phyloP scores from a whole-genome alignment of 2,329 filamentous ascomycete genomes.

The Fusarium sp. region DNA sequence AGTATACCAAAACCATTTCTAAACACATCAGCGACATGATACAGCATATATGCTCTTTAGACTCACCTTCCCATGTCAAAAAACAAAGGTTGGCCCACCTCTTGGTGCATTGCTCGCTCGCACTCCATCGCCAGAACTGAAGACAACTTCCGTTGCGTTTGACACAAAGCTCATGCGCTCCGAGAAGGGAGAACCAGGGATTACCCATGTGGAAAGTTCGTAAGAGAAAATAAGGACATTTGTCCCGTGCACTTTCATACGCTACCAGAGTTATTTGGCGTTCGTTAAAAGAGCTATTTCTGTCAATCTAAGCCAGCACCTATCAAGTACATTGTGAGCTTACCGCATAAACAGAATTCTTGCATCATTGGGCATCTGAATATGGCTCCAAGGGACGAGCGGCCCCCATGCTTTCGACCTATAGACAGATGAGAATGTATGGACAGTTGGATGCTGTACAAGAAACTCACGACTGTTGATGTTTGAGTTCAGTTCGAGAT shows the following conservation, averaged over 20 bases:
- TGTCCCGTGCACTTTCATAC: constrained; percentile 59
- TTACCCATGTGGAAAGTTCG: constrained; percentile 55
- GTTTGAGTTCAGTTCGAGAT: constrained; percentile 62
- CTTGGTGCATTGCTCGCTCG: constrained; percentile 56
- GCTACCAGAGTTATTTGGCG: constrained; percentile 66
- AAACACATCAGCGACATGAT: constrained; percentile 14
- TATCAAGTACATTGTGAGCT: background rate
- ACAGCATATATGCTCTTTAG: too few species aligned
- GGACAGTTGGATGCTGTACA: background rate
- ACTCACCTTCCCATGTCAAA: constrained; percentile 69
- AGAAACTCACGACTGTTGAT: constrained; percentile 50
- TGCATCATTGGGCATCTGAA: constrained; percentile 60
- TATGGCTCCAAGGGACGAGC: constrained; percentile 56
- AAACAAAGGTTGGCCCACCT: constrained; percentile 68
- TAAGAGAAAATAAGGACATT: constrained; percentile 61
- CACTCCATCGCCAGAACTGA: constrained; percentile 65
- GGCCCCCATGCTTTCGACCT: constrained; percentile 63
- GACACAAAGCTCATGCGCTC: constrained; percentile 67
- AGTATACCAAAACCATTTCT: constrained; percentile 72
- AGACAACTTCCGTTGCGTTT: constrained; percentile 61
- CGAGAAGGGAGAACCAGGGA: constrained; percentile 61
- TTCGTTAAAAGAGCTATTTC: constrained; percentile 64
- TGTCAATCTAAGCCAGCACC: constrained; percentile 7
- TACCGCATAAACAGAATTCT: constrained; percentile 68
- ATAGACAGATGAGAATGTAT: constrained; percentile 8